Evolutionary conservation across 2,329 filamentous ascomycete genomes (phyloP).

Genomic region (Cordyceps sp.): DNA sequence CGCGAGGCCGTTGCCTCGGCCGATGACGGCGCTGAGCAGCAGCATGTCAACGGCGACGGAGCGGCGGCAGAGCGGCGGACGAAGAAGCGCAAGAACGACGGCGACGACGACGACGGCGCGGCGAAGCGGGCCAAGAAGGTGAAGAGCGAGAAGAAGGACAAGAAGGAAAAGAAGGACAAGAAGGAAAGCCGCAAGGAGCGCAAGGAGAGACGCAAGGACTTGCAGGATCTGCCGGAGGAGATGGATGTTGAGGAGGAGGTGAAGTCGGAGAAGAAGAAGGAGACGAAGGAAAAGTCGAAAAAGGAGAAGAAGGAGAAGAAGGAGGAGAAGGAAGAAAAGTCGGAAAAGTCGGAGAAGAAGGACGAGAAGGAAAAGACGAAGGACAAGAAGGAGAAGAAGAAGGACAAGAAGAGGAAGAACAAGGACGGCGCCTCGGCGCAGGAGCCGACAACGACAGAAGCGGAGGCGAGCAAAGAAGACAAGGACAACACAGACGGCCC

Average conservation of each 20-base stretch:
- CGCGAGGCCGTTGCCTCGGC: conserved; percentile 14
- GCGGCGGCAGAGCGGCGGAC: conserved; percentile 9
- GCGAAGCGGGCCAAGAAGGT: conserved; percentile 8
- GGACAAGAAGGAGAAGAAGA: conserved; percentile 8
- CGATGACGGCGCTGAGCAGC: conserved; percentile 10
- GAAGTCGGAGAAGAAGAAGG: neutral
- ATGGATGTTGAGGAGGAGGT: conserved; percentile 1
- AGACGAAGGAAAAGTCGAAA: conserved; percentile 10
- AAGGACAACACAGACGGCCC: conserved; percentile 8
- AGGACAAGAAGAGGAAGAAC: conserved; percentile 11
- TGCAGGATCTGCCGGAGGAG: conserved; percentile 18
- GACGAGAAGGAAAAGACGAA: conserved; percentile 17
- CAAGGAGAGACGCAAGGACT: conserved; percentile 22
- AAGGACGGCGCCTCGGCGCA: conserved; percentile 1
- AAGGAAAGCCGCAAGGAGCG: conserved; percentile 21
- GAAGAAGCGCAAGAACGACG: conserved; percentile 20
- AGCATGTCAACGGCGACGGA: too few species aligned
- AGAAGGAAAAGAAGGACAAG: conserved; percentile 17
- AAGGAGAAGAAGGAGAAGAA: conserved; percentile 19
- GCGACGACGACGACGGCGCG: conserved; percentile 14
- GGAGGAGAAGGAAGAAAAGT: conserved; percentile 8
- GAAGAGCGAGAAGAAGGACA: conserved; percentile 16
- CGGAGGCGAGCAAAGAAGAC: conserved; percentile 8
- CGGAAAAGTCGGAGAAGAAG: conserved; percentile 14
- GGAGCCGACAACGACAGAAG: conserved; percentile 2